These are phyloP conservation scores for Aspergillus texensis DNA, from an alignment of 2,329 filamentous ascomycete genomes.

Conservation along the genomic window DNA sequence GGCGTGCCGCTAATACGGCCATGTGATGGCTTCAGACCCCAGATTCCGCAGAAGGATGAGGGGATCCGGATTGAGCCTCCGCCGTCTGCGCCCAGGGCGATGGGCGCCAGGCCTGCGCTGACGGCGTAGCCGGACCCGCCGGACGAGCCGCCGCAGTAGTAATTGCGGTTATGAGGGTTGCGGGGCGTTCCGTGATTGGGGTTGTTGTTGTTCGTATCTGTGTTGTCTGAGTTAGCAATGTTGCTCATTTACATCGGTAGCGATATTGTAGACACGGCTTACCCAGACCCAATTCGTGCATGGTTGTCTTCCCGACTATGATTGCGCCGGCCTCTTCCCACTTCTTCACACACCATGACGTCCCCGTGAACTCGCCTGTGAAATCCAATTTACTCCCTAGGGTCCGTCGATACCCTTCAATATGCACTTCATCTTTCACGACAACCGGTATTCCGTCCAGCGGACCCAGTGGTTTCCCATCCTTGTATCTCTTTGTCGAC, in stretches of 20 bases:
- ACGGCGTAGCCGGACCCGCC: constrained; percentile 75
- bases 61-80: constrained; percentile 78
- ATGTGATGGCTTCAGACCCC: constrained; percentile 78
- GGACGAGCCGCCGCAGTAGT: constrained; percentile 81
- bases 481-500: constrained; percentile 72
- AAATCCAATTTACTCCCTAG: constrained; percentile 66
- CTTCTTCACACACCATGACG: constrained; percentile 71
- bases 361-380: constrained; percentile 53
- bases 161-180: constrained; percentile 75
- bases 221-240: constrained; percentile 1
- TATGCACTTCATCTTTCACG: constrained; percentile 78
- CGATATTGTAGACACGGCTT: constrained; percentile 25
- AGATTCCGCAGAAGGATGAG: constrained; percentile 74
- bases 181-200: constrained; percentile 71
- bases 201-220: constrained; percentile 82
- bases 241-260: neutral
- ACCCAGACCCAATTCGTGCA: constrained; percentile 78
- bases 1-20: constrained; percentile 66
- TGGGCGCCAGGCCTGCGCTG: constrained; percentile 71
- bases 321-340: constrained; percentile 75
- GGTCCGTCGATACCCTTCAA: constrained; percentile 70
- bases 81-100: constrained; percentile 71
- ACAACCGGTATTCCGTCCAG: constrained; percentile 82
- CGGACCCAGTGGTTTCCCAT: constrained; percentile 65
- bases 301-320: constrained; percentile 73